Base-by-base conservation (phyloP, 2,329 filamentous ascomycete genomes). In the Diaporthe citriasiana region DNA sequence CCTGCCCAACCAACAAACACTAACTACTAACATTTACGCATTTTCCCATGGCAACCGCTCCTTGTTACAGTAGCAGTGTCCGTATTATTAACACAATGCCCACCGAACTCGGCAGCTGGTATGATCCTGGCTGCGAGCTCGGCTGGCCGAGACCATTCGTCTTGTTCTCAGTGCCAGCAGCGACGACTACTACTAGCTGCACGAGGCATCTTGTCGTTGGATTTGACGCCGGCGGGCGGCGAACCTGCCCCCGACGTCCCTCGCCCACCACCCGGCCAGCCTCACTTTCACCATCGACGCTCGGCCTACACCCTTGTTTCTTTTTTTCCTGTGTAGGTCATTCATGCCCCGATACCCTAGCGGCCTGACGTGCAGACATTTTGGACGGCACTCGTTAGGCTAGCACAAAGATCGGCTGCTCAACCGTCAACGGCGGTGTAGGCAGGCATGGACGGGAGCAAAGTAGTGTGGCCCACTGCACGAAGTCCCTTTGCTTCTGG, bases 371-470 rank as follows among this genome's bases (percentile, higher is more conserved):
- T 60, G 38, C 47, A 71, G 45, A 22, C 56, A 25, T 30, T 50
- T 25, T 55, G 47, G 38, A n/a, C 59, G 47, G 40, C 51, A 69
- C 45, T 69, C 55, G 56, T 19, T 57, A 65, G 40, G 55, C 57
- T 66, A 75, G 42, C 55, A 60, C 50, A 57, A 30, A 65, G 65
- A 75, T 73, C 70, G 57, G 53, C 70, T 71, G 69, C 57, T 66
- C 66, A 73, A 70, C 68, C 66, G 74, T 70, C 72, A 69, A 71
- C 57, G 71, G 74, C 74, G 74, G 74, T 75, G 74, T 73, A 71
- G 66, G 63, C 35, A 59, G 57, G 45, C 22, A 33, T 27, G 47
- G 45, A 25, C 63, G 63, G 63, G 63, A 66, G 47, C 9, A 25
- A 12, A 51, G 63, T 68, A 68, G 45, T 51, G 22, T 66, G 63